phyloP scores from a whole-genome alignment of 2,329 filamentous ascomycete species.

The Aspergillus sp. region DNA sequence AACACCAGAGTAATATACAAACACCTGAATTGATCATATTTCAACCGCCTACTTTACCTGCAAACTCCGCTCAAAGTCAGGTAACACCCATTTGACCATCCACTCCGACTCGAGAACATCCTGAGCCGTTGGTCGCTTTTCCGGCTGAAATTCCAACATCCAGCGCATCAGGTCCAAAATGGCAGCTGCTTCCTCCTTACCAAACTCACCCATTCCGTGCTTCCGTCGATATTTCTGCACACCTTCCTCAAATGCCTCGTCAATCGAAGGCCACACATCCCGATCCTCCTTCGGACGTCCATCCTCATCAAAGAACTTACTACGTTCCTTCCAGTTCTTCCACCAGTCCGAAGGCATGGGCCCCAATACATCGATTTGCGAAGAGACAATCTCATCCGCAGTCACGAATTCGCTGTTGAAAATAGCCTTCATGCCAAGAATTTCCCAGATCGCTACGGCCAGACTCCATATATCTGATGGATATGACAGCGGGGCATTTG shows the following conservation, averaged over 20 bases:
- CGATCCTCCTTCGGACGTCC: conserved; percentile 7
- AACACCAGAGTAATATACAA: no score
- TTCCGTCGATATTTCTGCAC: conserved; percentile 12
- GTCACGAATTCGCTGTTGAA: conserved; percentile 8
- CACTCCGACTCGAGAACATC: conserved; percentile 29
- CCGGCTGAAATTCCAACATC: conserved; percentile 25
- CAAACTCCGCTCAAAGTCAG: conserved; percentile 8
- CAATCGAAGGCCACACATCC: conserved; percentile 11
- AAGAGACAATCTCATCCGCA: conserved; percentile 8
- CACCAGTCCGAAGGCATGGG: conserved; percentile 15
- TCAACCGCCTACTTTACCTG: no score
- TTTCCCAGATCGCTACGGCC: conserved; percentile 21
- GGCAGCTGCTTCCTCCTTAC: conserved; percentile 12
- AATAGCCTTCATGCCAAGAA: conserved; percentile 18
- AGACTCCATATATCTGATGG: conserved; percentile 24
- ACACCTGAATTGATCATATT: no score
- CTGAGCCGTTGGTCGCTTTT: conserved; percentile 22
- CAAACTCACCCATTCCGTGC: conserved; percentile 8
- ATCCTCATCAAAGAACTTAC: conserved; percentile 10
- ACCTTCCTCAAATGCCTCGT: conserved; percentile 12
- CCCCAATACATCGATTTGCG: conserved; percentile 12
- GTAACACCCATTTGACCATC: conserved; percentile 31
- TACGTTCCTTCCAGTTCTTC: conserved; percentile 10
- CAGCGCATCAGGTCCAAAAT: conserved; percentile 26
- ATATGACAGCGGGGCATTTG: conserved; percentile 12